Conservation (phyloP, 1,284 basidiomycete genomes). For the Ganoderma sinense region DNA sequence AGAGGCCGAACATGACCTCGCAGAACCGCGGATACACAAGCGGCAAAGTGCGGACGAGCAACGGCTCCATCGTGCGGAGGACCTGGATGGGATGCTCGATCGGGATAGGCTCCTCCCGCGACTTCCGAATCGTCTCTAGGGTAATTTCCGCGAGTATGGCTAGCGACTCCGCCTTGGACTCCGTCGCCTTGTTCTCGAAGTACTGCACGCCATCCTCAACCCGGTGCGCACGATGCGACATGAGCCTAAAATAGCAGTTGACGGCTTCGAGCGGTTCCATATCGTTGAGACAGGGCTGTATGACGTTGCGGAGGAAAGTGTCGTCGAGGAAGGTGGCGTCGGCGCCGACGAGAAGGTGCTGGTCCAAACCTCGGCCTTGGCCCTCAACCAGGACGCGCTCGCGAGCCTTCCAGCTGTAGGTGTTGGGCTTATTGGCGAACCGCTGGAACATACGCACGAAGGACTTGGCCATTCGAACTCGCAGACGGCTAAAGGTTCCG, state of each 20-base stretch:
- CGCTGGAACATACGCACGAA: slow-evolving; percentile 17
- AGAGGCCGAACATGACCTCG: slow-evolving; percentile 20
- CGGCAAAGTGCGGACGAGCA: slow-evolving; percentile 21
- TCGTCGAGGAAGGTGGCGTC: slow-evolving; percentile 29
- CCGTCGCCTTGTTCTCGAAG: slow-evolving; percentile 17
- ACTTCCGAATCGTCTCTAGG: slow-evolving; percentile 22
- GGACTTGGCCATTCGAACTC: slow-evolving; percentile 13
- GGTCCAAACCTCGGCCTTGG: slow-evolving; percentile 21
- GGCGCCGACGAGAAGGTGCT: slow-evolving; percentile 25
- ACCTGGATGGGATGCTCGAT: slow-evolving; percentile 17
- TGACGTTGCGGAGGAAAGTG: slow-evolving; percentile 24
- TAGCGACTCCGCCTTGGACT: slow-evolving; percentile 25
- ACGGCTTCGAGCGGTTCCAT: slow-evolving; percentile 20
- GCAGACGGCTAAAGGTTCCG: slow-evolving; percentile 16
- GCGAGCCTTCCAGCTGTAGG: slow-evolving; percentile 27
- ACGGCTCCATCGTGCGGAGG: slow-evolving; percentile 25
- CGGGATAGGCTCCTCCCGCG: slow-evolving; percentile 9
- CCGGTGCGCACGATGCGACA: slow-evolving; percentile 26
- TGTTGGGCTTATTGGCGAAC: slow-evolving; percentile 28
- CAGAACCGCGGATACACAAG: slow-evolving; percentile 25
- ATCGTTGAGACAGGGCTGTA: slow-evolving; percentile 28
- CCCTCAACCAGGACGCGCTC: slow-evolving; percentile 24
- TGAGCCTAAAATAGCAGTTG: slow-evolving; percentile 24
- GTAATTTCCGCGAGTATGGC: slow-evolving; percentile 27
- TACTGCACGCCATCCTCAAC: slow-evolving; percentile 20